phyloP scores from a whole-genome alignment of 495 filamentous ascomycete genomes.

The Penicillium bovifimosum region DNA sequence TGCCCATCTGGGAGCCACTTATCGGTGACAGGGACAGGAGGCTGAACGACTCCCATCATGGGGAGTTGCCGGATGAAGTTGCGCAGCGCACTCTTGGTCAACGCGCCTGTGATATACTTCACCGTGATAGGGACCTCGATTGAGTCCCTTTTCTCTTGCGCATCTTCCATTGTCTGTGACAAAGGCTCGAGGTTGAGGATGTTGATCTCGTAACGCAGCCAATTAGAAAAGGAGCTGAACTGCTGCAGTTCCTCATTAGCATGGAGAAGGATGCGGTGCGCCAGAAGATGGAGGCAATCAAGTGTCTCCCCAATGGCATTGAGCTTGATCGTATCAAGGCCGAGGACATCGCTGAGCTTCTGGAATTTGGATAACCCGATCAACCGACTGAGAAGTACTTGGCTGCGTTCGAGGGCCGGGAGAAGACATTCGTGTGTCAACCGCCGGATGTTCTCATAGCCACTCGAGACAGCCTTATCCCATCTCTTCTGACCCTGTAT shows the following conservation, averaged over 20 bases:
- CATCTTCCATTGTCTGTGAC: conserved; percentile 42
- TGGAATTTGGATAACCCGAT: conserved; percentile 82
- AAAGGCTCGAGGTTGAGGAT: conserved; percentile 41
- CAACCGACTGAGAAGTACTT: conserved; percentile 74
- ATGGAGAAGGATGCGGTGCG: conserved; percentile 64
- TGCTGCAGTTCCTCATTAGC: conserved; percentile 73
- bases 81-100: conserved; percentile 43
- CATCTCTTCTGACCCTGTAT: conserved; percentile 85
- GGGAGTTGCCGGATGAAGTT: conserved; percentile 42
- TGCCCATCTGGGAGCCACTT: conserved; percentile 39
- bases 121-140: conserved; percentile 44
- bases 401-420: conserved; percentile 77
- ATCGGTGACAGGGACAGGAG: conserved; percentile 21
- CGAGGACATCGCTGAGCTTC: conserved; percentile 59
- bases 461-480: conserved; percentile 77
- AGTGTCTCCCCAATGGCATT: conserved; percentile 63
- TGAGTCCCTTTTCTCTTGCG: conserved; percentile 40
- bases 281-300: conserved; percentile 64
- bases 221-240: conserved; percentile 73
- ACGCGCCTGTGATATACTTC: conserved; percentile 48
- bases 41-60: conserved; percentile 32
- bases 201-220: conserved; percentile 84
- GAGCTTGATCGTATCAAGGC: conserved; percentile 55
- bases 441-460: conserved; percentile 69
- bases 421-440: conserved; percentile 82